Conservation (phyloP, 257 asterid genomes). For the Verbena officinalis region DNA sequence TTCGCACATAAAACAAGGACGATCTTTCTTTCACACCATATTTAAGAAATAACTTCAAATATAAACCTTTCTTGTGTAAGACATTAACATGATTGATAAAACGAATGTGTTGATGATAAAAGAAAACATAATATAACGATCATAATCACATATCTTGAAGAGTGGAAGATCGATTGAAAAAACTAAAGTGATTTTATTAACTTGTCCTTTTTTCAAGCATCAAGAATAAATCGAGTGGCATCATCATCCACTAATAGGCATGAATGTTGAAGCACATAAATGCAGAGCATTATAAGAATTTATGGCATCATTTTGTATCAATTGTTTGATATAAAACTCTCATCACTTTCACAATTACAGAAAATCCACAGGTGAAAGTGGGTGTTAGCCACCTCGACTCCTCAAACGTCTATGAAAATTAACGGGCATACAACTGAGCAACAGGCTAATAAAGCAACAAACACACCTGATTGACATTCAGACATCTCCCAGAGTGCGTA, state of each 20-base stretch:
- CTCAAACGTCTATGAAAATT: conserved; percentile 17
- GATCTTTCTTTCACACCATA: too few species aligned
- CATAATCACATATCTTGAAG: background rate
- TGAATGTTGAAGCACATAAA: background rate
- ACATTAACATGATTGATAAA: too few species aligned
- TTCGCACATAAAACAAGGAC: too few species aligned
- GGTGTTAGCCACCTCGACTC: conserved; percentile 30
- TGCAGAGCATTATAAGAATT: conserved; percentile 4
- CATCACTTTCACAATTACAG: conserved; percentile 34
- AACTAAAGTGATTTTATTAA: background rate
- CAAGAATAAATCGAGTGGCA: conserved; percentile 3
- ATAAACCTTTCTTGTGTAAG: too few species aligned
- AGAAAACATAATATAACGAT: background rate
- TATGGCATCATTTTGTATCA: conserved; percentile 26
- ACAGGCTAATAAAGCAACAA: conserved; percentile 32
- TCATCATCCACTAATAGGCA: conserved; percentile 15
- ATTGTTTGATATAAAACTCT: conserved; percentile 28
- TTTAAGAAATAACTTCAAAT: too few species aligned
- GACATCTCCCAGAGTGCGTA: conserved; percentile 25
- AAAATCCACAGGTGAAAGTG: conserved; percentile 16
- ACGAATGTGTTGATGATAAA: too few species aligned
- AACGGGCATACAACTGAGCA: conserved; percentile 26
- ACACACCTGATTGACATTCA: conserved; percentile 37
- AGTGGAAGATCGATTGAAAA: background rate
- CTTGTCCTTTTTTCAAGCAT: background rate